Conservation (phyloP, 2,329 filamentous ascomycete genomes). For the Fonsecaea pugnacius region DNA sequence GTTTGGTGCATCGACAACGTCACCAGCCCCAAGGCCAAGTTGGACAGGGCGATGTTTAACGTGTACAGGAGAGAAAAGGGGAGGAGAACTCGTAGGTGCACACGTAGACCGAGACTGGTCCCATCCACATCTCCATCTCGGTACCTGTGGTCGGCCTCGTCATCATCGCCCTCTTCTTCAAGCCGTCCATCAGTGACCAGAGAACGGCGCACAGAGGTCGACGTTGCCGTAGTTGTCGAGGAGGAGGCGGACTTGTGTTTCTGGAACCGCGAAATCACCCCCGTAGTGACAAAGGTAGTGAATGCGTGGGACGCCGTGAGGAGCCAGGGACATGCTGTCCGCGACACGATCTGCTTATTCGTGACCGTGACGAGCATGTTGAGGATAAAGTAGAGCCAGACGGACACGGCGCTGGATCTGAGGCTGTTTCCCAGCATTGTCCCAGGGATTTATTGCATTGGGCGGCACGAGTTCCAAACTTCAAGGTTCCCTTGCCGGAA, state of each 20-base stretch:
- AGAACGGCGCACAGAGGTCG: background rate
- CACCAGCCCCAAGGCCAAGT: slow-evolving; percentile 27
- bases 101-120: background rate
- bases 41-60: slow-evolving; percentile 29
- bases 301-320: slow-evolving; percentile 26
- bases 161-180: background rate
- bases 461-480: background rate
- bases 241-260: background rate
- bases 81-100: slow-evolving; percentile 12
- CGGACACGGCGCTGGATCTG: slow-evolving; percentile 2
- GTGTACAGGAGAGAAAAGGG: slow-evolving; percentile 30
- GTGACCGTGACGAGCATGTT: slow-evolving; percentile 30
- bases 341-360: slow-evolving; percentile 21
- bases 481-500: background rate
- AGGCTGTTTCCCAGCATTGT: slow-evolving; percentile 6
- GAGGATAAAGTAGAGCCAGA: slow-evolving; percentile 24
- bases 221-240: background rate
- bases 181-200: background rate
- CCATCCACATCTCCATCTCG: background rate
- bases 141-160: background rate
- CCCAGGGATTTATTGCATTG: background rate
- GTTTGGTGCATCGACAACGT: slow-evolving; percentile 28
- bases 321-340: slow-evolving; percentile 20
- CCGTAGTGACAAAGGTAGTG: slow-evolving; percentile 20
- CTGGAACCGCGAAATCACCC: slow-evolving; percentile 1